Evolutionary conservation across 1,284 basidiomycete genomes (phyloP).

Genomic region (Trichosporon sp.): DNA sequence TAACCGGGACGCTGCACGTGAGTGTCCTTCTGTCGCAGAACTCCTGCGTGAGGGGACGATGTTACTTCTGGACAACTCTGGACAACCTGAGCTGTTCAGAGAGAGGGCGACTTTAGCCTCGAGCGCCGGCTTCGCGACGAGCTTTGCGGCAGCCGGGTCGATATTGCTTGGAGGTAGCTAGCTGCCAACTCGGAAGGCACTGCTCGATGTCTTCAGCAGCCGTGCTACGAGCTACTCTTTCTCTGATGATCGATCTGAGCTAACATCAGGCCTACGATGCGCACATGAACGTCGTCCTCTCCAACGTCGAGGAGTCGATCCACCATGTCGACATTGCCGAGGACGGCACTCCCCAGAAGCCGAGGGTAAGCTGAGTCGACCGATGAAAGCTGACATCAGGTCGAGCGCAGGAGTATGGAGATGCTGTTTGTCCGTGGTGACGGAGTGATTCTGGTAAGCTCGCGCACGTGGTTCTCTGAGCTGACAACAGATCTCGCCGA

Average conservation of each 20-base stretch:
- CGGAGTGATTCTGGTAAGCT: constrained; percentile 77
- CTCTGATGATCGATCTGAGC: neutral
- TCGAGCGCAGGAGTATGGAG: constrained; percentile 88
- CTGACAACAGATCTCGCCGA: constrained; percentile 16
- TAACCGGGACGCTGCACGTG: constrained; percentile 90
- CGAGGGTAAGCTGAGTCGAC: constrained; percentile 44
- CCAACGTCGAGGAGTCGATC: constrained; percentile 94
- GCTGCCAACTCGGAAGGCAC: too few relatives aligned
- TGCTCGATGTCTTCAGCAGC: neutral
- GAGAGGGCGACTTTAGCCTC: too few relatives aligned
- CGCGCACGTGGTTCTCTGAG: neutral
- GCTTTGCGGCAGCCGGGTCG: too few relatives aligned
- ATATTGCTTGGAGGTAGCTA: too few relatives aligned
- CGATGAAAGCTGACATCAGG: constrained; percentile 51
- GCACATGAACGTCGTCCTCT: constrained; percentile 98
- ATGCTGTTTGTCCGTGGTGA: constrained; percentile 98
- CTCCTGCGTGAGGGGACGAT: too few relatives aligned
- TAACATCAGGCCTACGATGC: constrained; percentile 85
- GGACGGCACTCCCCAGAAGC: constrained; percentile 47
- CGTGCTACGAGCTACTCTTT: neutral
- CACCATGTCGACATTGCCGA: constrained; percentile 73
- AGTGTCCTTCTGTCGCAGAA: constrained; percentile 33
- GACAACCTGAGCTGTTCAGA: too few relatives aligned
- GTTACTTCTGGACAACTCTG: too few relatives aligned
- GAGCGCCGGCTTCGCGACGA: too few relatives aligned